phyloP scores from a whole-genome alignment of 2,329 filamentous ascomycete species.

The Nemania sp. region DNA sequence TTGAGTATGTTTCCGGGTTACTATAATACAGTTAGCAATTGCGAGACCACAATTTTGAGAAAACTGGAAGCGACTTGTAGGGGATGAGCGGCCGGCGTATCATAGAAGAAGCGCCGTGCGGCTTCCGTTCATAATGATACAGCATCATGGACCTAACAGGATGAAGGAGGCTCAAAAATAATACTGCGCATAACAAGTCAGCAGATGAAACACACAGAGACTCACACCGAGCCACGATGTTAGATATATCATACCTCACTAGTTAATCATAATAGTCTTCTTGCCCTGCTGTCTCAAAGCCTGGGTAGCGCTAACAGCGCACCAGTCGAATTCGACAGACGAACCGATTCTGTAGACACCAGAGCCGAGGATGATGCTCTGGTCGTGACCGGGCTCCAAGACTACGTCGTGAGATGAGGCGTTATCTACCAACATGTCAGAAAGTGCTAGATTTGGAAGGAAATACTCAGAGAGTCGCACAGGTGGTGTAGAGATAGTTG shows the following conservation, averaged over 20 bases:
- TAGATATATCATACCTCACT: slow-evolving; percentile 57
- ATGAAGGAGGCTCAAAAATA: not conserved
- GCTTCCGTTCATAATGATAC: not conserved
- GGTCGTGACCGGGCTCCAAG: slow-evolving; percentile 77
- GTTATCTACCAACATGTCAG: slow-evolving; percentile 68
- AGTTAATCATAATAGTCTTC: slow-evolving; percentile 98
- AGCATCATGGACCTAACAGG: not conserved
- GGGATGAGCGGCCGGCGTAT: too few relatives aligned
- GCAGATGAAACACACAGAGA: not conserved
- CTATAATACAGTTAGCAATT: not conserved
- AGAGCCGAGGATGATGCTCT: slow-evolving; percentile 89
- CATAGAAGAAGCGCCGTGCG: not conserved
- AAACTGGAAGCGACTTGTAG: too few relatives aligned
- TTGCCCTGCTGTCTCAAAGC: slow-evolving; percentile 87
- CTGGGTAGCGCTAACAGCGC: slow-evolving; percentile 88
- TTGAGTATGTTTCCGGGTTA: slow-evolving; percentile 12
- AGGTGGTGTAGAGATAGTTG: slow-evolving; percentile 97
- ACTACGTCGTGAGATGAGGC: slow-evolving; percentile 91
- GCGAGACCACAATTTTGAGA: not conserved
- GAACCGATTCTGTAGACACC: slow-evolving; percentile 98
- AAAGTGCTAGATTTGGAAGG: not conserved
- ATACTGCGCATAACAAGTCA: not conserved
- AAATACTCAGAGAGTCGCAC: not conserved
- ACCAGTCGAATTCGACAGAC: slow-evolving; percentile 99
- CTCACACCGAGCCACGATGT: not conserved